Conservation (phyloP, 2,329 filamentous ascomycete genomes). For the Ceratocystis harringtonii region DNA sequence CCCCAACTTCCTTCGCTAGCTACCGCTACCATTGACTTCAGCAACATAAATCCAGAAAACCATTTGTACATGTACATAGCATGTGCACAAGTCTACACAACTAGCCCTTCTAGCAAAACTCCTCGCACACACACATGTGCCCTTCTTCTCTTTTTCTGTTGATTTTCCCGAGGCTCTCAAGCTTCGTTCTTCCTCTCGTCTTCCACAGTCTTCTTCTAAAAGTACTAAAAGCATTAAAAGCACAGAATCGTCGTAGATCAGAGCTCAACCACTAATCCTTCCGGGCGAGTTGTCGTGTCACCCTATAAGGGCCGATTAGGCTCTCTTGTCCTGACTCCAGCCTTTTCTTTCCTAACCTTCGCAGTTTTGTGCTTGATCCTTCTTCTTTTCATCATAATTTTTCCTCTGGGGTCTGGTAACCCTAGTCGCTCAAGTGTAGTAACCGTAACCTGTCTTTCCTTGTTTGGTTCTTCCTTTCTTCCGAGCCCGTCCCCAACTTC, state of each 20-base stretch:
- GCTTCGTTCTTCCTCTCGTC: neutral
- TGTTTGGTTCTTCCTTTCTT: neutral
- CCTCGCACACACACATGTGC: neutral
- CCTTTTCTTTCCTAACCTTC: neutral
- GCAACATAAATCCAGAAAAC: no score
- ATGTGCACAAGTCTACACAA: no score
- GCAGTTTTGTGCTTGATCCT: no score
- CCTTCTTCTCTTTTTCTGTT: neutral
- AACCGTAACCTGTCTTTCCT: neutral
- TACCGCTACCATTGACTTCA: no score
- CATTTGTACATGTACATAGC: no score
- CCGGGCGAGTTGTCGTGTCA: conserved; percentile 1
- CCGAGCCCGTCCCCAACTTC: neutral
- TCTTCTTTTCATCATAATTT: neutral
- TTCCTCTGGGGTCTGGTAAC: neutral
- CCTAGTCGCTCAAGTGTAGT: neutral
- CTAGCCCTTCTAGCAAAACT: neutral
- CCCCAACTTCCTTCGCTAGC: no score
- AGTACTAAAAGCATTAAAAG: neutral
- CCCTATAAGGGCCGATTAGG: neutral
- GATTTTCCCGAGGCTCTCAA: neutral
- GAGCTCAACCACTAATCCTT: neutral
- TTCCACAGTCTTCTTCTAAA: neutral
- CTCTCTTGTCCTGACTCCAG: neutral
- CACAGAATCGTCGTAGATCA: conserved; percentile 1